Base-by-base conservation (phyloP, 2,329 filamentous ascomycete species). In the Fusarium abutilonis region DNA sequence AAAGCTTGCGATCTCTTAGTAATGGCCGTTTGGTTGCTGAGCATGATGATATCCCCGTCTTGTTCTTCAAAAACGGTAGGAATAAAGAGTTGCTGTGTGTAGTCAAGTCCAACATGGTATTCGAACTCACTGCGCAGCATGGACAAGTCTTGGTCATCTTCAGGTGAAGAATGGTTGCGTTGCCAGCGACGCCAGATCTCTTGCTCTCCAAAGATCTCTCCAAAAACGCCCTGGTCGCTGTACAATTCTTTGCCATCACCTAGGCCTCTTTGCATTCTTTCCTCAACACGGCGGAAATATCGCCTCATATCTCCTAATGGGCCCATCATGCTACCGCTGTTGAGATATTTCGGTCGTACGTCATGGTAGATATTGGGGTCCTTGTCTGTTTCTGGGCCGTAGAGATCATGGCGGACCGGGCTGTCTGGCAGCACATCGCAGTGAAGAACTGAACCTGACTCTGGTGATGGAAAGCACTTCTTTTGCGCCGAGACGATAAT, bases 151-250 rank as follows among this genome's bases (percentile, higher is more conserved):
- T 53, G 34, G 0, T 56, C 26, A 1, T 41, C 9, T 7, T 9
- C 17, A 2, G 49, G 42, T 0, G 19, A 10, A 0, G 3, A 15
- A 6, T 42, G 34, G 8, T 32, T 3, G 2, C 36, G 26, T 8
- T 52, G 17, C 43, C 44, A 56, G 1, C 42, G 46, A 4, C 68
- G 60, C 54, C 56, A 70, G 0, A 70, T 44, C 31, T 70, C 66
- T 28, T 67, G 68, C 58, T 73, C 70, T 0, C 67, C 70, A 9
- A 72, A 68, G 0, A 75, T 60, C 11, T 73, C 67, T 0, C 51
- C 72, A 15, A 73, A 66, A 7, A 74, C 36, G 7, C 67, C 70
- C 23, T 75, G 73, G 10, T 75, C 71, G 23, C 67, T 70, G 26
- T 59, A 63, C 0, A 74, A 35, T 0, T 56, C 13, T 1, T 29